phyloP scores from a whole-genome alignment of 73 alveolate species.

The Paramecium tetraurelia region DNA sequence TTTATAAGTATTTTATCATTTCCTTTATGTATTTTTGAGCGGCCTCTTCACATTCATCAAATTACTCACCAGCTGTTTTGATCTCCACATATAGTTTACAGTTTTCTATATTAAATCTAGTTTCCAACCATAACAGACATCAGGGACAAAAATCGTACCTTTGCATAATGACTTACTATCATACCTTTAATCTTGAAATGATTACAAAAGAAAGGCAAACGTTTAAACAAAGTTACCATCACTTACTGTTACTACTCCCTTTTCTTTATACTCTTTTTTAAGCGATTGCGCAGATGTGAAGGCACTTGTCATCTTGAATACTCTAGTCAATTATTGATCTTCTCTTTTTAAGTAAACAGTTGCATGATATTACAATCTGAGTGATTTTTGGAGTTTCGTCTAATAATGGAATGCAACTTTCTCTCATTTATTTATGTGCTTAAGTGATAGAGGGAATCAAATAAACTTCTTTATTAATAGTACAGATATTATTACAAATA shows the following conservation, averaged over 20 bases:
- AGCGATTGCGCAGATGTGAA: background rate
- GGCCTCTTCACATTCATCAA: constrained; percentile 18
- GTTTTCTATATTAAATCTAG: background rate
- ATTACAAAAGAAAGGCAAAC: constrained; percentile 32
- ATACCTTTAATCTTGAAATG: too few species aligned
- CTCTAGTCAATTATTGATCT: constrained; percentile 1
- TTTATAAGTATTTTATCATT: background rate
- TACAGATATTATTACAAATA: background rate
- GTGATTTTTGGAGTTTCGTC: background rate
- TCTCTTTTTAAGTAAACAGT: constrained; percentile 43
- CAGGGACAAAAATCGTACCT: constrained; percentile 30
- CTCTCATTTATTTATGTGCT: background rate
- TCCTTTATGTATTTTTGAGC: constrained; percentile 6
- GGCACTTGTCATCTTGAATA: constrained; percentile 29
- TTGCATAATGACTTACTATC: too few species aligned
- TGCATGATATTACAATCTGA: background rate
- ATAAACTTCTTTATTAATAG: background rate
- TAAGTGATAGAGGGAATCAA: background rate
- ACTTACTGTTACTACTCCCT: constrained; percentile 27
- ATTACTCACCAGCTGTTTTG: constrained; percentile 29
- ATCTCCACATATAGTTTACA: constrained; percentile 50
- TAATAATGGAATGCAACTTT: background rate
- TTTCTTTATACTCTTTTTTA: background rate
- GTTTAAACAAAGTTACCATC: constrained; percentile 51
- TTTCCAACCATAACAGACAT: constrained; percentile 13